A percentile compares a stretch with the other conserved stretches of the same genome.
These are phyloP conservation scores for Elsinoe batatas DNA, from an alignment of 2,329 filamentous ascomycete species.

Conservation along the genomic window DNA sequence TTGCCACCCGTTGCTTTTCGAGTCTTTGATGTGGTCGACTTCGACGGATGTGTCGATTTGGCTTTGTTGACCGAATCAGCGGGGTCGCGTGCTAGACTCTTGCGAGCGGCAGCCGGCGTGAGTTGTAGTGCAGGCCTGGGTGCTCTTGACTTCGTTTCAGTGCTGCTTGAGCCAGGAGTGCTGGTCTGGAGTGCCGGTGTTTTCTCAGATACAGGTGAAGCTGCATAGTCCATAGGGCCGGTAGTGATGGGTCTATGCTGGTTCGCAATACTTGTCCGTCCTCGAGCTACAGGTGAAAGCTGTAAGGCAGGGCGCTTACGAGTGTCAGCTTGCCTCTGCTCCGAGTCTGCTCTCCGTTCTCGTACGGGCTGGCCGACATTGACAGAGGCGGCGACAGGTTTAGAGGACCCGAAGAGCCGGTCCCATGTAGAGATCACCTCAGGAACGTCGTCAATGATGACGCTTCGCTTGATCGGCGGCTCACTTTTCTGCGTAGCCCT, in stretches of 20 bases:
- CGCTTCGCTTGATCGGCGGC: no score
- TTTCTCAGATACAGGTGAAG: not conserved
- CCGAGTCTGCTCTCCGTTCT: not conserved
- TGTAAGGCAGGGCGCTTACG: not conserved
- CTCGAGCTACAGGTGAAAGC: not conserved
- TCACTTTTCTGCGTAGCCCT: no score
- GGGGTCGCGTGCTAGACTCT: not conserved
- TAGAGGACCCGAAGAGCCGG: no score
- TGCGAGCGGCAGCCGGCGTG: not conserved
- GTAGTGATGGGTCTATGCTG: not conserved
- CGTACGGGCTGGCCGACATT: not conserved
- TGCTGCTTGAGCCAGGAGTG: no score
- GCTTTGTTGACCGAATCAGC: not conserved
- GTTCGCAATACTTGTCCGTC: not conserved
- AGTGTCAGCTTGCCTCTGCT: no score
- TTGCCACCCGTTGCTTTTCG: not conserved
- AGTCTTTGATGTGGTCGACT: not conserved
- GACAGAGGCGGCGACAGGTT: not conserved
- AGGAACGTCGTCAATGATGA: no score
- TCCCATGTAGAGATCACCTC: no score
- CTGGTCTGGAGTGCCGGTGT: no score
- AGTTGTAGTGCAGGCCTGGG: not conserved
- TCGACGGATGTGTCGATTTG: not conserved
- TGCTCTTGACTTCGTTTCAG: not conserved
- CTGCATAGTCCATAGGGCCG: not conserved